These are phyloP conservation scores for Lineolata rhizophorae DNA, from an alignment of 495 filamentous ascomycete genomes.

Conservation along the genomic window DNA sequence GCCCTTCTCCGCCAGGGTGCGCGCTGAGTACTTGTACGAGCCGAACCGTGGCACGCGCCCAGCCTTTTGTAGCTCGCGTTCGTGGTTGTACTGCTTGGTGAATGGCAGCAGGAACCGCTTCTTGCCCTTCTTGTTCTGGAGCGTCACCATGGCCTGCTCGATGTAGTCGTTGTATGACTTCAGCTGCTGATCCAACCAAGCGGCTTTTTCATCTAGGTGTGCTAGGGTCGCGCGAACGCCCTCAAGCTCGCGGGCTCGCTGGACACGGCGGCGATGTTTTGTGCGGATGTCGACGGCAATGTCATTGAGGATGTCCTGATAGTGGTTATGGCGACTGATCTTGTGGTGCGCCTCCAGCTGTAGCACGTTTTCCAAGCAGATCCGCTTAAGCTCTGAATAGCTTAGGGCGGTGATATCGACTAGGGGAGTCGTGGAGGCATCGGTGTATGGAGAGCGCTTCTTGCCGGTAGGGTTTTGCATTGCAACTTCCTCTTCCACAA, in stretches of 20 bases:
- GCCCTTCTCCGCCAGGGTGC: constrained; percentile 75
- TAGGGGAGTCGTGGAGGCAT: constrained; percentile 33
- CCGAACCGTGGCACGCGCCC: constrained; percentile 93
- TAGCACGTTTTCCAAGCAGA: constrained; percentile 84
- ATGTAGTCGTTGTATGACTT: constrained; percentile 98
- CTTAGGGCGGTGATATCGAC: constrained; percentile 75
- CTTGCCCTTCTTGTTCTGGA: constrained; percentile 92
- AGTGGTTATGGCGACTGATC: constrained; percentile 77
- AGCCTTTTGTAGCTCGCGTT: constrained; percentile 73
- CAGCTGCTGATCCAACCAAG: constrained; percentile 79
- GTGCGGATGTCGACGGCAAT: constrained; percentile 94
- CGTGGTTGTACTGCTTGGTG: constrained; percentile 96
- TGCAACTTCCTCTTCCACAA: constrained; percentile 67
- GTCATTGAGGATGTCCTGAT: constrained; percentile 90
- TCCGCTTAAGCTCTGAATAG: constrained; percentile 82
- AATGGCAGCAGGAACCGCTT: constrained; percentile 91
- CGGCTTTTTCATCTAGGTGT: constrained; percentile 76
- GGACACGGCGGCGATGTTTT: constrained; percentile 78
- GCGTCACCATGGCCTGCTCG: constrained; percentile 94
- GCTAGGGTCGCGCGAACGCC: constrained; percentile 63
- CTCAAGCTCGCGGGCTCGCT: constrained; percentile 77
- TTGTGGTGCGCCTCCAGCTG: constrained; percentile 62
- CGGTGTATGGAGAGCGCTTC: constrained; percentile 17
- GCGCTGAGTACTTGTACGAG: constrained; percentile 86
- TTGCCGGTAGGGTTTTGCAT: constrained; percentile 16